Base-by-base conservation (phyloP, 768 basidiomycete species). In the Leucosporidium creatinivorum region DNA sequence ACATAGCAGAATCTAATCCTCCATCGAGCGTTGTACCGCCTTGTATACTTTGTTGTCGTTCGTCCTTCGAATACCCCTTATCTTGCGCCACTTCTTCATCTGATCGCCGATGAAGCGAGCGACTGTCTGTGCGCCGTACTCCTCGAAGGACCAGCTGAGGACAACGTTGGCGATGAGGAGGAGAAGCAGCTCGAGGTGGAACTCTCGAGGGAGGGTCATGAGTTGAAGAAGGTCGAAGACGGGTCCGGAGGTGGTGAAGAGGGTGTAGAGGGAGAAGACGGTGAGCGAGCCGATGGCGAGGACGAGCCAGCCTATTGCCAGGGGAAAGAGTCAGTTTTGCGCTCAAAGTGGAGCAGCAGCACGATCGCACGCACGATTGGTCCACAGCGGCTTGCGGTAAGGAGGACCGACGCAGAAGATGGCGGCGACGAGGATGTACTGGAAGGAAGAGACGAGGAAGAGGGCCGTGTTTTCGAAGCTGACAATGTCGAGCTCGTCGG, bases 371-470 rank as follows among this genome's bases (percentile, higher is more conserved):
- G 64, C 76, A 93, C 93, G 85, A 76, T 99, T 99, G 21, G 93
- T 90, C 85, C 89, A 92, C 83, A 98, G 89, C 30, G 92, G 84
- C 78, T 90, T 89, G 59, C 96, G 85, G 78, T 94, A 99, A 6
- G 96, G 96, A 4, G 93, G 93, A 0, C 96, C 96, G 72, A 98
- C 96, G 77, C 91, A 94, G 80, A 98, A 99, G 0, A 98, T 92
- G 0, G 88, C 94, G 18, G 94, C 96, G 12, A 96, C 90, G 58
- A 98, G 81, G 75, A 98, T 91, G 78, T 99, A 99, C 80, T 99
- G 96, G 85, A 98, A 98, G 69, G 92, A 96, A 15, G 96, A 97
- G 54, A 97, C 81, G 71, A 97, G 79, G 80, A 99, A 99, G 65
- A 99, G 79, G 33, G 84, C 85, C 8, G 96, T 86, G 77, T 99